Base-by-base conservation (phyloP, 805 yeast species). In the Yamadazyma phyllophila region DNA sequence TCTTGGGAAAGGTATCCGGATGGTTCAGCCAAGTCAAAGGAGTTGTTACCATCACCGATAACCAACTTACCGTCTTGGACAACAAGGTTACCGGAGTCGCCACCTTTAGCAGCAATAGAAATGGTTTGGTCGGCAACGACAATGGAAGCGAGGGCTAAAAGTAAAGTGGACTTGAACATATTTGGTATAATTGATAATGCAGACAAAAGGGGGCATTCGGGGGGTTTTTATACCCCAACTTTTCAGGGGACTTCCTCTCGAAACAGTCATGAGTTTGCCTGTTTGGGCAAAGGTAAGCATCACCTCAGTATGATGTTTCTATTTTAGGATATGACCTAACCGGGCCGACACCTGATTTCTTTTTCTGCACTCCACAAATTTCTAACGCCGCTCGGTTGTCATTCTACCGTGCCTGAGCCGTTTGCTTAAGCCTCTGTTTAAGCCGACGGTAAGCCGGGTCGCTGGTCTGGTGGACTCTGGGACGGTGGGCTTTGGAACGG, bases 61-160 rank as follows among this genome's bases (percentile, higher is more conserved):
- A 33, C 60, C 41, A 57, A 43, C 7, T 33, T 26, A 39, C 58
- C 60, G 24, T 41, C 50, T 7, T 44, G 38, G 40, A 57, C 48
- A 16, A 48, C 53, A 15, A 60, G 49, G 26, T 27, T 35, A 14
- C 49, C 49, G 45, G 52, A 38, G 39, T 54, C 46, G 14, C 39
- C 53, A 50, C 69, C 69, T n/a, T 35, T 20, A 26, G 69, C 69
- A 30, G 56, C 45, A 41, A 66, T 58, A 36, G 51, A 43, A 56
- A 64, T 60, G 38, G 60, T 48, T 47, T 61, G 60, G 58, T 65
- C 70, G 39, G 69, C 70, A 10, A 17, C 30, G 36, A 43, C 46
- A n/a, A 49, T 30, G 26, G 56, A 46, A 9, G 58, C 55, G 32
- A 67, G 51, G 52, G 70, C 46, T 55, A 56, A 51, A 60, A 65